Conservation (phyloP, 306 rosid genomes). For the Oemleria cerasiformis region DNA sequence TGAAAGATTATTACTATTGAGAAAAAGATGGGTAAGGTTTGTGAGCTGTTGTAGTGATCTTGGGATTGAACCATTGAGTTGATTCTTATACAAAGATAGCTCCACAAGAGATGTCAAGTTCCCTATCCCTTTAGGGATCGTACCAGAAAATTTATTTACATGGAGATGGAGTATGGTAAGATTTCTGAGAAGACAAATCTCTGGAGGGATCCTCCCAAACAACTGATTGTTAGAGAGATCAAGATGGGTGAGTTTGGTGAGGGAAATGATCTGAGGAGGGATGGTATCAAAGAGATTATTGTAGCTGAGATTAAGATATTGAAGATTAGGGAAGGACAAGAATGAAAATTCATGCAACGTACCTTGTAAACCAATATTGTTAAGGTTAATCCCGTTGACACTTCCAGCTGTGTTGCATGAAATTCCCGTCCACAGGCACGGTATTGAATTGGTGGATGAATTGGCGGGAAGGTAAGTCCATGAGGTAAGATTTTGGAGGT, state of each 20-base stretch:
- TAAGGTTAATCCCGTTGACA: constrained; percentile 21
- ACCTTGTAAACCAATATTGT: neutral
- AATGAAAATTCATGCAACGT: too few species aligned
- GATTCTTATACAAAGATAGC: too few species aligned
- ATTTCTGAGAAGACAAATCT: constrained; percentile 13
- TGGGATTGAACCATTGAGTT: too few species aligned
- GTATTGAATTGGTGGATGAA: too few species aligned
- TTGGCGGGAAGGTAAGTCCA: constrained; percentile 9
- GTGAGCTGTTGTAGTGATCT: too few species aligned
- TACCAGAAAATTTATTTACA: too few species aligned
- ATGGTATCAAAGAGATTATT: constrained; percentile 22
- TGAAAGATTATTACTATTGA: too few species aligned
- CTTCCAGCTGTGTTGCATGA: constrained; percentile 20
- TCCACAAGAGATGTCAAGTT: too few species aligned
- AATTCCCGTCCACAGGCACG: constrained; percentile 22
- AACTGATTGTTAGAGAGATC: constrained; percentile 29
- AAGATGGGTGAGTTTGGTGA: constrained; percentile 22
- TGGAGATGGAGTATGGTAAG: neutral
- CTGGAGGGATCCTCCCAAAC: constrained; percentile 21
- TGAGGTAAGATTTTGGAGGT: constrained; percentile 3
- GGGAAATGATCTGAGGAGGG: constrained; percentile 12
- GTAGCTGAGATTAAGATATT: constrained; percentile 26
- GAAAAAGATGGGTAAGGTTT: too few species aligned
- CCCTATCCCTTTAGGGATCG: too few species aligned
- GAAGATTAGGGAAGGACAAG: constrained; percentile 17